A percentile compares a stretch with the other conserved stretches of the same genome.
These are phyloP conservation scores for Phialophora expanda DNA, from an alignment of 2,329 filamentous ascomycete species.

Conservation along the genomic window DNA sequence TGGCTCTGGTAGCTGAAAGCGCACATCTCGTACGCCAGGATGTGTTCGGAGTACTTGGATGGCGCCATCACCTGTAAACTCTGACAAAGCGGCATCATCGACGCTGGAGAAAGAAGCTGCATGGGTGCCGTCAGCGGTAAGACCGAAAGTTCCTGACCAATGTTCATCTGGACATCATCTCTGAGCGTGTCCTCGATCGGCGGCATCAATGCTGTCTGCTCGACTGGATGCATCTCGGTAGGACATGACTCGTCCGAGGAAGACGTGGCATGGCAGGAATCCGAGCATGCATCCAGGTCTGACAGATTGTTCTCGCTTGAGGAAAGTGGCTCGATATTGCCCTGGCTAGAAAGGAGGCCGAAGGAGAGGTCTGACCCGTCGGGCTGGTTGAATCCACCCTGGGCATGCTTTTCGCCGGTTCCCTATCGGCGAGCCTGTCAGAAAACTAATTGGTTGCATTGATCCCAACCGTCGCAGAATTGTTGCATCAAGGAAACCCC, in stretches of 20 bases:
- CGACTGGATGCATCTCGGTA: neutral
- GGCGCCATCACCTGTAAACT: conserved; percentile 19
- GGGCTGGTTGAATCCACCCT: neutral
- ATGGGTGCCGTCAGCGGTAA: neutral
- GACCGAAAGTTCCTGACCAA: neutral
- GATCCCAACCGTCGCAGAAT: neutral
- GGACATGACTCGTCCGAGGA: neutral
- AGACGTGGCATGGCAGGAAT: neutral
- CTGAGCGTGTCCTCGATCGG: neutral
- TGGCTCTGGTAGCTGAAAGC: conserved; percentile 19
- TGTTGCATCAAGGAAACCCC: neutral
- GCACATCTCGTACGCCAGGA: conserved; percentile 29
- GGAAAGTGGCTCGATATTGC: neutral
- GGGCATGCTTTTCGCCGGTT: neutral
- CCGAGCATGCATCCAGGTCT: neutral
- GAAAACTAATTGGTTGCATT: neutral
- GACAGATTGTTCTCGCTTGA: neutral
- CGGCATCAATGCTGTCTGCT: neutral
- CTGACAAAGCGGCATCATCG: conserved; percentile 6
- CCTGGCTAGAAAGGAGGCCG: neutral
- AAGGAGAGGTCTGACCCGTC: neutral
- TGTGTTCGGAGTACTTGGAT: conserved; percentile 29
- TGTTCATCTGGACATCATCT: neutral
- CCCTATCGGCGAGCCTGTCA: neutral
- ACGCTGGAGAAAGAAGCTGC: neutral